phyloP scores from a whole-genome alignment of 441 rosid genomes.

The Erodium chrysanthum region DNA sequence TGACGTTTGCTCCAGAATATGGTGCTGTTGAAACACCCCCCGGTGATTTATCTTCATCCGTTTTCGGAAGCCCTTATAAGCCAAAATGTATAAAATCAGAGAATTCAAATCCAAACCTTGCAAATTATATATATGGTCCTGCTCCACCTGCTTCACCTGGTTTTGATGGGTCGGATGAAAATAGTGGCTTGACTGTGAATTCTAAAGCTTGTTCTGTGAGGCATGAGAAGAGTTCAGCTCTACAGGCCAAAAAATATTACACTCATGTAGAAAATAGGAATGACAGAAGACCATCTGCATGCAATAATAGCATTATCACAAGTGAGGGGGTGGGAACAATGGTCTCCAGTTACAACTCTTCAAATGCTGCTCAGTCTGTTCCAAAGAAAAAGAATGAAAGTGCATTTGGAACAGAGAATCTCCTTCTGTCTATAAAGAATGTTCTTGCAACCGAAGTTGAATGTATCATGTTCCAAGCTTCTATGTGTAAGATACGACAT shows the following conservation, averaged over 20 bases:
- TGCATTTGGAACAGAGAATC: conserved; percentile 40
- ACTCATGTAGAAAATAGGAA: conserved; percentile 56
- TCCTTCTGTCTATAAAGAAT: conserved; percentile 55
- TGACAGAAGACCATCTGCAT: conserved; percentile 33
- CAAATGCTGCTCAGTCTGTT: conserved; percentile 41
- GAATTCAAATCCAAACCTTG: conserved; percentile 63
- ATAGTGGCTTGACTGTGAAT: conserved; percentile 33
- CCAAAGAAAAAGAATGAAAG: conserved; percentile 48
- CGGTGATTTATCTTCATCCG: conserved; percentile 53
- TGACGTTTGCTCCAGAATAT: conserved; percentile 97
- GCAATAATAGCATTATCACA: conserved; percentile 35
- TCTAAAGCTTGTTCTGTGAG: conserved; percentile 42
- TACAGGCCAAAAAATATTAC: conserved; percentile 48
- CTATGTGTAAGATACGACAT: conserved; percentile 88
- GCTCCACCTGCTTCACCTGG: conserved; percentile 64
- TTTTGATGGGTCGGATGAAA: conserved; percentile 57
- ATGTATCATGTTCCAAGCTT: conserved; percentile 84
- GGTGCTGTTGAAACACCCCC: conserved; percentile 85
- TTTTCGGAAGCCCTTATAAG: conserved; percentile 76
- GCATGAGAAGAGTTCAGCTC: conserved; percentile 30
- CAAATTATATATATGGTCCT: conserved; percentile 71
- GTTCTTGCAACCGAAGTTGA: conserved; percentile 79
- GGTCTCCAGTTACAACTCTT: conserved; percentile 46
- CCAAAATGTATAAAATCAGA: conserved; percentile 68
- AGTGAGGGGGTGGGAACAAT: conserved; percentile 40